Evolutionary conservation across 768 basidiomycete genomes (phyloP), one percentile per base, ranked within the genome.

Genomic region (Tulasnella sp.): DNA sequence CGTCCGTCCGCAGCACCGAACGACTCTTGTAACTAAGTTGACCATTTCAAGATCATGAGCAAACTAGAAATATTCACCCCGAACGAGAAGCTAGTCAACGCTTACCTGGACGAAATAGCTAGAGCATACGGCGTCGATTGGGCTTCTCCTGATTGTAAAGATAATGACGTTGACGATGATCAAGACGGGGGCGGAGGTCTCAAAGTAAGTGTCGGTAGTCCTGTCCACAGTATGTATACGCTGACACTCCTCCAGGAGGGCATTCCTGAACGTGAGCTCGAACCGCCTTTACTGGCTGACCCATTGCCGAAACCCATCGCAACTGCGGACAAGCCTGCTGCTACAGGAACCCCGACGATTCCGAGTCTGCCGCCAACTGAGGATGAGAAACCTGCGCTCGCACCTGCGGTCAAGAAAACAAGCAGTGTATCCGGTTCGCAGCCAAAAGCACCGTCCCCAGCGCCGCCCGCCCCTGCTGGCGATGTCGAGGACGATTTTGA

Each of bases 61-160:
- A 97, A 97, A 68, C 69, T 93, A 12, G 65, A 71, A 15, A 70
- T 83, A 29, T 76, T 74, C 52, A 84, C 84, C 3, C 94, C 94
- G 8, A 73, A 84, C 0, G 29, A 73, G 6, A 77, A 79, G 29
- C 75, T 97, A 5, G 88, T 98, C 7, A 84, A 96, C 63, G 88
- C 79, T 15, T 98, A 97, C 69, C 73, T 97, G 14, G 70, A 71
- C 48, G 92, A 96, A 69, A 97, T 98, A 62, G 84, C 91, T 0
- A 86, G 80, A 67, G 90, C 82, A 8, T 97, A 96, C 64, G 77
- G 80, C 11, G 77, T 92, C 12, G 69, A 74, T 39, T 93, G 86
- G 84, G 65, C 73, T 3, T 68, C 80, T 27, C 69, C 74, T 23
- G 55, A 61, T 31, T 56, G 62, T 17, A 60, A 62, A 43, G 56